Percentiles rank a stretch among this genome's conserved stretches.
Evolutionary conservation across 495 filamentous ascomycete genomes (phyloP).

Genomic region (Neurospora tetrasperma): DNA sequence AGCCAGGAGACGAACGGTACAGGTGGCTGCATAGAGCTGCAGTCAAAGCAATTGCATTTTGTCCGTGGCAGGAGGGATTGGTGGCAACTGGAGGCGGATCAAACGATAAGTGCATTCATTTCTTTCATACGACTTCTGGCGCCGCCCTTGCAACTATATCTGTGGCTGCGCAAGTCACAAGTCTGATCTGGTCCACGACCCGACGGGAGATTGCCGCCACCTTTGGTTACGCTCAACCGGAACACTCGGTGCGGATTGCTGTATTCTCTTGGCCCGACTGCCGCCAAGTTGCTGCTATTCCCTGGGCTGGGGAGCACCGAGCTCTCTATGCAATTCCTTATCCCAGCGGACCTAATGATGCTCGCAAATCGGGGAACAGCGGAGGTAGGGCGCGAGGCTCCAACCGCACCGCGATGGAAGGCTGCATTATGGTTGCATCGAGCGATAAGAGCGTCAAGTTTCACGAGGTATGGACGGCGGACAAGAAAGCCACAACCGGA

Average conservation of each 20-base stretch:
- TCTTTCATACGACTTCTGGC: slow-evolving; percentile 81
- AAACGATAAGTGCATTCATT: slow-evolving; percentile 92
- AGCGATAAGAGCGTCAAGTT: slow-evolving; percentile 94
- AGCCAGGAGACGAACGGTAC: slow-evolving; percentile 52
- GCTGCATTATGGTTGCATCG: slow-evolving; percentile 87
- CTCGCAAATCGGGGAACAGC: slow-evolving; percentile 1
- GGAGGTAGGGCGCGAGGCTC: slow-evolving; percentile 6
- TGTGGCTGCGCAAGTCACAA: slow-evolving; percentile 87
- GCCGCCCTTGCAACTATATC: slow-evolving; percentile 83
- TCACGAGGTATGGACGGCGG: slow-evolving; percentile 81
- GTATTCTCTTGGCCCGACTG: slow-evolving; percentile 96
- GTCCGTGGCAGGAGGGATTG: slow-evolving; percentile 82
- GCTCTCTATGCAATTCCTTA: slow-evolving; percentile 68
- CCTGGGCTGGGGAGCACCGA: slow-evolving; percentile 74
- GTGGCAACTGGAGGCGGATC: slow-evolving; percentile 88
- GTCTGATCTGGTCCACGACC: slow-evolving; percentile 79
- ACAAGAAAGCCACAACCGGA: slow-evolving; percentile 44
- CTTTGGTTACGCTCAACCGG: slow-evolving; percentile 91
- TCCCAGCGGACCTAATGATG: slow-evolving; percentile 44
- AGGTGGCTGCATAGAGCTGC: slow-evolving; percentile 74
- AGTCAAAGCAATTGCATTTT: slow-evolving; percentile 95
- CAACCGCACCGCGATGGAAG: slow-evolving; percentile 61
- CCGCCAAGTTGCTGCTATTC: slow-evolving; percentile 75
- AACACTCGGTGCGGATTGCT: slow-evolving; percentile 83
- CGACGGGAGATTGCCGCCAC: slow-evolving; percentile 84